phyloP scores from a whole-genome alignment of 2,329 filamentous ascomycete genomes.

The Fusarium decemcellulare region DNA sequence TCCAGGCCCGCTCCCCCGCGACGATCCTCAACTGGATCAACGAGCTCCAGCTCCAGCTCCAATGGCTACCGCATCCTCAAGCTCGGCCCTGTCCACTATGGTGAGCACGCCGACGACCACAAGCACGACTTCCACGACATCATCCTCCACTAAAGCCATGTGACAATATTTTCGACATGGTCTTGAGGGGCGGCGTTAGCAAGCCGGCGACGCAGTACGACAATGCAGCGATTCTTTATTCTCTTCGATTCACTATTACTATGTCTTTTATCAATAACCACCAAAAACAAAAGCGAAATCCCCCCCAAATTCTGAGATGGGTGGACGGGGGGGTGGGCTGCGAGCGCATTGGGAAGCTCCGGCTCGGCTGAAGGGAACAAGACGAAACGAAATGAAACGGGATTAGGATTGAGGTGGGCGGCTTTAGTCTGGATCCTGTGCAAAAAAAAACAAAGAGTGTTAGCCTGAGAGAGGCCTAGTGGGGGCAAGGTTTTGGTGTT shows the following conservation, averaged over 20 bases:
- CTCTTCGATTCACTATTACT: slow-evolving; percentile 19
- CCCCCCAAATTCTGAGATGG: slow-evolving; percentile 11
- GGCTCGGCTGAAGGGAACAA: slow-evolving; percentile 45
- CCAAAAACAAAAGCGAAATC: slow-evolving; percentile 8
- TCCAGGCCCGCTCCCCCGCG: slow-evolving; percentile 51
- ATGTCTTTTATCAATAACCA: not conserved
- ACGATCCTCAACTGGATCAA: slow-evolving; percentile 62
- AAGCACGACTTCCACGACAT: slow-evolving; percentile 70
- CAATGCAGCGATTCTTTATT: slow-evolving; percentile 29
- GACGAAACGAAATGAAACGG: slow-evolving; percentile 32
- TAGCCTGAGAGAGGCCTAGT: slow-evolving; percentile 25
- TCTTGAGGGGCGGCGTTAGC: slow-evolving; percentile 10
- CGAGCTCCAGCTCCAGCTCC: slow-evolving; percentile 54
- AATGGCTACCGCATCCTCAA: slow-evolving; percentile 69
- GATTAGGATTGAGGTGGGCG: slow-evolving; percentile 47
- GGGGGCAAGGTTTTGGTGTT: slow-evolving; percentile 32
- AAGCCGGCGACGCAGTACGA: slow-evolving; percentile 24
- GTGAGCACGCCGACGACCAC: slow-evolving; percentile 70
- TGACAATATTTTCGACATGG: slow-evolving; percentile 12
- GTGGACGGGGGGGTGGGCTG: slow-evolving; percentile 18
- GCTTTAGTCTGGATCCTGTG: slow-evolving; percentile 47
- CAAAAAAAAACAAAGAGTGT: slow-evolving; percentile 23
- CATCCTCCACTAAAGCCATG: slow-evolving; percentile 54
- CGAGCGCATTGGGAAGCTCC: slow-evolving; percentile 11
- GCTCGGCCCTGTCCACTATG: slow-evolving; percentile 75